Evolutionary conservation across 176 grass and related monocot species (phyloP), one percentile per base, ranked within the genome.

Genomic region (Oryza coarctata): DNA sequence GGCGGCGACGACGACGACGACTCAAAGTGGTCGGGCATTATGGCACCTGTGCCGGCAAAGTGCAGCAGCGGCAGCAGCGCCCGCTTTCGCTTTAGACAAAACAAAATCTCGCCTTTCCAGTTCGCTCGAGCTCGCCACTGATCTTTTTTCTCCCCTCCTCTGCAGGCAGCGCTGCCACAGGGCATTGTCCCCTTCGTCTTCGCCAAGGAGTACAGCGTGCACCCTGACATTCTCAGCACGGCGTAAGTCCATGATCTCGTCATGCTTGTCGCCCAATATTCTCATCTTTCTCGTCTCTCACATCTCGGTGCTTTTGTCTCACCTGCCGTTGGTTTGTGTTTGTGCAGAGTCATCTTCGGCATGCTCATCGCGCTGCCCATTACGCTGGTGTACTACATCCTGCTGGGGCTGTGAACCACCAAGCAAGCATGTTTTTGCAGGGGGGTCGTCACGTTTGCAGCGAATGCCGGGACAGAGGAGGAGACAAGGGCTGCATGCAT

Each of bases 131-230:
- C 22, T 34, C 31, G 7, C 31, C 65, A 50, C 49, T 60, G 55
- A 77, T 40, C 23, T 32, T 34, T 45, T 88, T 76, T 61, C 14
- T 38, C 14, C 2, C 7, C 30, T 69, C 29, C 32, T 65, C 55
- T 63, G 65, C 91, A 97, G 94, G 94, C 94, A 17, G 89, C 94
- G 4, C 89, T 97, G 71, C 94, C 94, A 30, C 94, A 97, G 87
- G 94, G 92, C 68, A 94, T 97, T 90, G 92, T 97, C 89, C 92
- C 94, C 86, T 97, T 97, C 88, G 92, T 97, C 63, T 97, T 94
- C 79, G 94, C 94, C 78, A 97, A 97, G 86, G 94, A 97, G 92
- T 97, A 97, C 94, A 92, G 93, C 86, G 80, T 97, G 87, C 94
- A 97, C 86, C 94, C 94, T 76, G 92, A 90, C 92, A 97, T 97